Conservation (phyloP, 1,284 basidiomycete genomes). For the Calocybe gambosa region DNA sequence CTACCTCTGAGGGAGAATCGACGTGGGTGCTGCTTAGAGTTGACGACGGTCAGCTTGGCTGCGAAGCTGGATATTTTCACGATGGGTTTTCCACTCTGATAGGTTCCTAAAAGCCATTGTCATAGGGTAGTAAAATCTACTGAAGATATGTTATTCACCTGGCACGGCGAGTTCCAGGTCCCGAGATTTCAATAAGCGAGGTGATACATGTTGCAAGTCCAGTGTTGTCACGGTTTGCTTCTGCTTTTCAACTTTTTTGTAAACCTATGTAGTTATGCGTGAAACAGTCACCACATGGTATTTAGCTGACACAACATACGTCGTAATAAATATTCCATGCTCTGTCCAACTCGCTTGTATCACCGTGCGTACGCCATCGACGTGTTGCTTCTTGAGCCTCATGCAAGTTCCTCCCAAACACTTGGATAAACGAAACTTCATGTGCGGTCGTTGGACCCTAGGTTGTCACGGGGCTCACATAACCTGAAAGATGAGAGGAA, state of each 20-base stretch:
- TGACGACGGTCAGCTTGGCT: conserved; percentile 87
- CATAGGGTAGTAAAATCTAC: neutral
- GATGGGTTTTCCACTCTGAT: conserved; percentile 85
- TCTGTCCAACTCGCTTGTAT: conserved; percentile 88
- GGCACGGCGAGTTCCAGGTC: conserved; percentile 94
- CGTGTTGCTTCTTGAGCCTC: conserved; percentile 94
- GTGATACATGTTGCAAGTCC: conserved; percentile 97
- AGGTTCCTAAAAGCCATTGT: conserved; percentile 61
- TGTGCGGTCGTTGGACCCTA: conserved; percentile 91
- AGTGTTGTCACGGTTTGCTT: conserved; percentile 86
- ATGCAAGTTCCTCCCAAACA: conserved; percentile 88
- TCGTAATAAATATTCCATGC: conserved; percentile 99
- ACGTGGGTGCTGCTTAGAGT: conserved; percentile 95
- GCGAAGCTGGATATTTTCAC: conserved; percentile 83
- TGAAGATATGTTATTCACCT: conserved; percentile 40
- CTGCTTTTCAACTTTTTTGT: conserved; percentile 96
- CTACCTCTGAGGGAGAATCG: conserved; percentile 85
- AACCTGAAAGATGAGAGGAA: too few relatives aligned
- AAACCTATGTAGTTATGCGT: conserved; percentile 54
- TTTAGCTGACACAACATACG: conserved; percentile 34
- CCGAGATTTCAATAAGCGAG: conserved; percentile 82
- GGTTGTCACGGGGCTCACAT: neutral
- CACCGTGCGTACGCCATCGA: conserved; percentile 83
- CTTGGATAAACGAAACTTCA: conserved; percentile 94
- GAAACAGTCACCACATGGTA: conserved; percentile 1